Conservation (phyloP, 1,284 basidiomycete species). For the Megacollybia platyphylla region DNA sequence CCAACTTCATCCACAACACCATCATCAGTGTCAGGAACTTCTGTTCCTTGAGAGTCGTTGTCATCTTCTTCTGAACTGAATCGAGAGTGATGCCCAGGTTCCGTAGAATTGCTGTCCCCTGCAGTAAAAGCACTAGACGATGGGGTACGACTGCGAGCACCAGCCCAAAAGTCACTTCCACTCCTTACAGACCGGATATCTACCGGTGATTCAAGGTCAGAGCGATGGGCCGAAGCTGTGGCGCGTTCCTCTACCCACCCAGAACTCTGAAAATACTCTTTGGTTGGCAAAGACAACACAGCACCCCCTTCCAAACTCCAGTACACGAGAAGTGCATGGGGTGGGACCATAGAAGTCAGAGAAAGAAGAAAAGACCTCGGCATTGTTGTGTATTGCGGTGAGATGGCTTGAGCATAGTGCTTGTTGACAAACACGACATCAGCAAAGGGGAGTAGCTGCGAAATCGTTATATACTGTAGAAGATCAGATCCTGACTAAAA, state of each 20-base stretch:
- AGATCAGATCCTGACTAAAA: slow-evolving; percentile 1
- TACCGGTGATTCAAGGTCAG: slow-evolving; percentile 3
- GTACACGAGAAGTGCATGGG: slow-evolving; percentile 66
- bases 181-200: slow-evolving; percentile 51
- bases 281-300: slow-evolving; percentile 66
- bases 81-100: not conserved
- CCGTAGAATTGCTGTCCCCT: slow-evolving; percentile 9
- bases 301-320: slow-evolving; percentile 70
- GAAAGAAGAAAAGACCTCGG: slow-evolving; percentile 68
- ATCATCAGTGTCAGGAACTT: slow-evolving; percentile 26
- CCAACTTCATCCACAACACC: slow-evolving; percentile 53
- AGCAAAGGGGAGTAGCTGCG: slow-evolving; percentile 62
- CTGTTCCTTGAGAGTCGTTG: slow-evolving; percentile 46
- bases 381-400: slow-evolving; percentile 41
- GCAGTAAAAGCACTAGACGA: slow-evolving; percentile 46
- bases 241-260: slow-evolving; percentile 49
- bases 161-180: slow-evolving; percentile 66
- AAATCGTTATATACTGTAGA: slow-evolving; percentile 6
- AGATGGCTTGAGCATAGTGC: slow-evolving; percentile 47
- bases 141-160: slow-evolving; percentile 37
- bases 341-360: slow-evolving; percentile 46
- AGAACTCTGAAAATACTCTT: slow-evolving; percentile 73
- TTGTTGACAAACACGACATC: slow-evolving; percentile 69
- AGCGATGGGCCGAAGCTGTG: slow-evolving; percentile 3
- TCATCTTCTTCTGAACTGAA: slow-evolving; percentile 3